Evolutionary conservation across 768 basidiomycete species (phyloP).

Genomic region (Tricholomella constricta): DNA sequence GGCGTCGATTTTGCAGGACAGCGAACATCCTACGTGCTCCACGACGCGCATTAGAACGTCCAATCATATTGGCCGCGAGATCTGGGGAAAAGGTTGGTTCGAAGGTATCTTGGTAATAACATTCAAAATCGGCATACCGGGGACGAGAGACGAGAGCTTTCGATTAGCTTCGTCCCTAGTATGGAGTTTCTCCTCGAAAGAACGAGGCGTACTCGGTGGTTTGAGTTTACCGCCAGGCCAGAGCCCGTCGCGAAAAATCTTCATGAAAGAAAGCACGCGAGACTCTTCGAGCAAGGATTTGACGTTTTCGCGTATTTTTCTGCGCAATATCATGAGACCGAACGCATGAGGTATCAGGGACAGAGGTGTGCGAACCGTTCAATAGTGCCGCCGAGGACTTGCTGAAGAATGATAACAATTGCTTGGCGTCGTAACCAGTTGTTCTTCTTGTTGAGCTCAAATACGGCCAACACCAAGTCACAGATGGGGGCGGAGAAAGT

Average conservation of each 20-base stretch:
- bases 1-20: constrained; percentile 89
- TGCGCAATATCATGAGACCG: constrained; percentile 30
- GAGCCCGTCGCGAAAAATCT: constrained; percentile 67
- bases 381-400: constrained; percentile 93
- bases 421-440: constrained; percentile 97
- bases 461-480: constrained; percentile 89
- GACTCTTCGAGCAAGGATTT: constrained; percentile 65
- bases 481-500: constrained; percentile 93
- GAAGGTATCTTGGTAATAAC: background rate
- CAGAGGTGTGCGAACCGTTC: constrained; percentile 65
- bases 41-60: constrained; percentile 91
- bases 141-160: constrained; percentile 88
- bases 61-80: constrained; percentile 96
- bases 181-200: constrained; percentile 74
- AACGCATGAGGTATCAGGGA: background rate
- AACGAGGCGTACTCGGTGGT: constrained; percentile 61
- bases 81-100: constrained; percentile 47
- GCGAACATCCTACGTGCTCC: constrained; percentile 93
- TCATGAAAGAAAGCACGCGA: constrained; percentile 68
- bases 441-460: constrained; percentile 94
- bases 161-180: constrained; percentile 88
- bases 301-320: constrained; percentile 85
- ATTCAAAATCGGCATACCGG: constrained; percentile 53
- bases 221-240: constrained; percentile 88
- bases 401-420: constrained; percentile 94